Base-by-base conservation (phyloP, 2,329 filamentous ascomycete species). In the Cordyceps cicadae region DNA sequence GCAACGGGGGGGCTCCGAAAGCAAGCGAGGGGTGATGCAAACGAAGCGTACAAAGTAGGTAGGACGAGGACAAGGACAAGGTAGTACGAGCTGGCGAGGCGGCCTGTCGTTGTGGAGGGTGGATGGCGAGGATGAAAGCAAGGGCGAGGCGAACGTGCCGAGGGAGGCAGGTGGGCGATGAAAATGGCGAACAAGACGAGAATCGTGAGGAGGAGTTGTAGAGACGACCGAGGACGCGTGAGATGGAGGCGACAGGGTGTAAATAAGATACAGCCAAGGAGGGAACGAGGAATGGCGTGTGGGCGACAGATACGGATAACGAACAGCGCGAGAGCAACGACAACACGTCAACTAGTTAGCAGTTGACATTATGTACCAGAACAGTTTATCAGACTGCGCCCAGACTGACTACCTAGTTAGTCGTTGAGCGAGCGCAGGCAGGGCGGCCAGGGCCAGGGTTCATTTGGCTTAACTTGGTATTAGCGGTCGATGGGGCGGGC, bases 211-310 rank as follows among this genome's bases (percentile, higher is more conserved):
- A 37, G 34, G 29, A 49, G 45, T 29, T 7, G 26, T 34, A 15
- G 24, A 17, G 7, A 21, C 26, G 29, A 34, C 15, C 19, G 26
- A n/a, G 34, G 5, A 50, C 7, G 26, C 4, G 21, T 39, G 15
- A 14, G 26, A 39, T 26, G 54, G 54, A 39, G 45, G 54, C 21
- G 32, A 34, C 45, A 49, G 43, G 54, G 54, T 57, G 54, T 57
- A 50, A 57, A 57, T 57, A 57, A 57, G 54, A 57, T 50, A 41
- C 11, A 41, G 53, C 41, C 41, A 55, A 29, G 29, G 53, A 55
- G 6, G 29, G 29, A 29, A 7, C 6, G 29, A 55, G 53, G 53
- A 55, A 55, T 55, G 53, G 53, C 21, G 19, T 19, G 52, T n/a
- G 24, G 11, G 52, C 52, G 26, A 55, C 24, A 41, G 53, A 41